phyloP scores from a whole-genome alignment of 2,329 filamentous ascomycete genomes.

The Fusarium oxysporum region DNA sequence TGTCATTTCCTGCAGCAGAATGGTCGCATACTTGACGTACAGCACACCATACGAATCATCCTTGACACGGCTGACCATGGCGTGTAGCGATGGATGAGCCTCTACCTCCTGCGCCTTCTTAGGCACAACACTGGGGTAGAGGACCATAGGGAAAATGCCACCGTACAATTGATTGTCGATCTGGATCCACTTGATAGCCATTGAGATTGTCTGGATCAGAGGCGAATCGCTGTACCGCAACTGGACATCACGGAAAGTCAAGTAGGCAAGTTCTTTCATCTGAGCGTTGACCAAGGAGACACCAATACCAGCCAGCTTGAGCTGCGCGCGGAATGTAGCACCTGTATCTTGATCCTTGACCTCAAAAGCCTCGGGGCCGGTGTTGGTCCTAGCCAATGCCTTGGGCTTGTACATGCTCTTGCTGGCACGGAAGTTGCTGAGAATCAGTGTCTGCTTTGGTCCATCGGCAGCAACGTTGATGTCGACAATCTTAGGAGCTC shows the following conservation, averaged over 20 bases:
- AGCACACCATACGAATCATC: conserved; percentile 98
- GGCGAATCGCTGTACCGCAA: conserved; percentile 93
- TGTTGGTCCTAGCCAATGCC: conserved; percentile 61
- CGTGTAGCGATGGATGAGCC: conserved; percentile 92
- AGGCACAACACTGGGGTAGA: conserved; percentile 97
- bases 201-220: conserved; percentile 89
- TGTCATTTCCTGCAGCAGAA: conserved; percentile 97
- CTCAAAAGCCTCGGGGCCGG: conserved; percentile 76
- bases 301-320: conserved; percentile 90
- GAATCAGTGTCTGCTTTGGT: conserved; percentile 91
- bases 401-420: conserved; percentile 86
- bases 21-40: conserved; percentile 97
- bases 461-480: conserved; percentile 96
- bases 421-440: conserved; percentile 93
- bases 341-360: conserved; percentile 92
- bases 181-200: conserved; percentile 98
- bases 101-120: conserved; percentile 98
- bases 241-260: conserved; percentile 92
- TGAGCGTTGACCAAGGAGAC: conserved; percentile 94
- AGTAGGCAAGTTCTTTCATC: conserved; percentile 89
- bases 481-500: conserved; percentile 89
- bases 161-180: conserved; percentile 99
- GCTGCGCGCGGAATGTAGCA: conserved; percentile 87
- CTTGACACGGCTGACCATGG: conserved; percentile 92
- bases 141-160: conserved; percentile 95